Evolutionary conservation across 2,329 filamentous ascomycete genomes (phyloP), one percentile per base, ranked within the genome.

Genomic region (Colletotrichum chrysophilum): DNA sequence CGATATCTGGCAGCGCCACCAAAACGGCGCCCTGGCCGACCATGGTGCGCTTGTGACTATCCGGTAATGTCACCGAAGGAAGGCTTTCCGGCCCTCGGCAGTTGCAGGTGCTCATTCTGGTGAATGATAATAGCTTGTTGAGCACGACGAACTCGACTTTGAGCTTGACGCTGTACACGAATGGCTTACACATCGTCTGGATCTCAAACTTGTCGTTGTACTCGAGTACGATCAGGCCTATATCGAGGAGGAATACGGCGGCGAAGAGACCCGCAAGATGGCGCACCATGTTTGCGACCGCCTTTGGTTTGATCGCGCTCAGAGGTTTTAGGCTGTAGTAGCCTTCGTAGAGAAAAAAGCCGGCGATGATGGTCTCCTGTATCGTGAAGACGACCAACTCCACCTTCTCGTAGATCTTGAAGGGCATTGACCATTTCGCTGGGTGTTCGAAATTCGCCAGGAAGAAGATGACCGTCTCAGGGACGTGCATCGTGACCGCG

Each of bases 311-410:
- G 72, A 76, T 69, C 24, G 58, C 58, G 16, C 56, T 58, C 28
- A 71, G 32, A 24, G 58, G 71, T 26, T 71, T 71, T 38, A 78
- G 72, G 71, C 91, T 85, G 38, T 85, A 87, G 73, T 88, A 80
- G 0, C 90, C 89, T 77, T 91, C 88, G 80, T 82, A 83, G 71
- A 92, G 90, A 79, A 90, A 91, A 24, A 90, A 82, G 1, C 84
- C 83, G 1, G 89, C 90, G 66, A 91, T 86, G 76, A 90, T 84
- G 66, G 88, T 84, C 74, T 91, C 90, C 78, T 91, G 90, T 14
- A 91, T 70, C 78, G 88, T 90, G 79, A 91, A 91, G 9, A 89
- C 84, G 7, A 88, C 89, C 80, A 91, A 88, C 78, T 91, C 89
- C 21, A 91, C 85, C 79, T 89, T 89, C 77, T 91, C 90, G 83